phyloP scores from a whole-genome alignment of 179 eudicot genomes.

The Beta macrorhiza region DNA sequence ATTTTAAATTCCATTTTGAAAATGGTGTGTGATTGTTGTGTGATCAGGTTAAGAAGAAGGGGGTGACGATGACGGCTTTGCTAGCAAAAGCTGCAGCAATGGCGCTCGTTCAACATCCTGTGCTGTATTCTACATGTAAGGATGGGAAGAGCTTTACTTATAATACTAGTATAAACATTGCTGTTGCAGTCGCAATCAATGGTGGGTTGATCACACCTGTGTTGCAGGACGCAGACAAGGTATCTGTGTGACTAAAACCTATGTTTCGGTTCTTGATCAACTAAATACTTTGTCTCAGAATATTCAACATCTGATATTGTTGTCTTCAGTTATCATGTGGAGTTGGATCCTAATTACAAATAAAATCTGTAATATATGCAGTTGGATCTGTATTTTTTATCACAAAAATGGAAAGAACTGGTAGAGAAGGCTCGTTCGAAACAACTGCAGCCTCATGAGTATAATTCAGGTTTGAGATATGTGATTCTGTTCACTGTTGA shows the following conservation, averaged over 20 bases:
- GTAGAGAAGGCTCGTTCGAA: conserved; percentile 95
- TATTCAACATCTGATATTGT: background rate
- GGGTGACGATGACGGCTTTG: conserved; percentile 96
- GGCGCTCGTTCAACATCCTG: conserved; percentile 94
- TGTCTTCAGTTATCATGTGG: background rate
- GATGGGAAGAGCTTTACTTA: conserved; percentile 94
- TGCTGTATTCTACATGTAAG: conserved; percentile 76
- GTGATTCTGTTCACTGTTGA: background rate
- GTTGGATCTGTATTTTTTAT: conserved; percentile 92
- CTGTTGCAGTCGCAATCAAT: conserved; percentile 91
- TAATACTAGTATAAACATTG: conserved; percentile 80
- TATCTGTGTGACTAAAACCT: conserved; percentile 19
- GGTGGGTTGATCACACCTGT: conserved; percentile 99
- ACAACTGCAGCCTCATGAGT: conserved; percentile 93
- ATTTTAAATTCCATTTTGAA: background rate
- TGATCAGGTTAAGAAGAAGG: conserved; percentile 75
- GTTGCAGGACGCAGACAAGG: conserved; percentile 97
- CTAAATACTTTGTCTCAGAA: background rate
- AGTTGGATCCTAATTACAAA: no score
- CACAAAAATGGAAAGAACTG: conserved; percentile 95
- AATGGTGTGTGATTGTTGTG: conserved; percentile 10
- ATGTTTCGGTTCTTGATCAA: background rate
- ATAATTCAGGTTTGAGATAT: conserved; percentile 63
- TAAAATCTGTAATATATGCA: conserved; percentile 27
- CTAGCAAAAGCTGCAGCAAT: conserved; percentile 94